Base-by-base conservation (phyloP, 345 rosid genomes). In the Pistacia integerrima region DNA sequence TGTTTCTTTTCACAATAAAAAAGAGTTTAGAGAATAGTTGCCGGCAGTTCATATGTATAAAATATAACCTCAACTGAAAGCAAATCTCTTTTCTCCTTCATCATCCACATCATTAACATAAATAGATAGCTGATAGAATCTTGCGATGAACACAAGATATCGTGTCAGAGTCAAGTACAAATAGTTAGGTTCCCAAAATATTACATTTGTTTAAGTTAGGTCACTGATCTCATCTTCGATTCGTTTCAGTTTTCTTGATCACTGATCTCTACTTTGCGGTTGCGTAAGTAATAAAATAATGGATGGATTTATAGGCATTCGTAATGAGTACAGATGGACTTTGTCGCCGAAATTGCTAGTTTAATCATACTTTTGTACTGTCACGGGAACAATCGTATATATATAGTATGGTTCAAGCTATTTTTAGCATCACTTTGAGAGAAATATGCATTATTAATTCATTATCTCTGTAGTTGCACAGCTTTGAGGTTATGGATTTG, bases 121-220 rank as follows among this genome's bases (percentile, higher is more conserved):
- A 74, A 57, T 75, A 69, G 67, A 77, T 73, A 67, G 59, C 76
- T 71, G 17, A 56, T 75, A 84, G 82, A 81, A 81, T 84, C 84
- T 79, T 72, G 9, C 38, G 64, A 62, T 70, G 81, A 76, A 44
- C 81, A 63, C 76, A 33, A 73, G 70, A 75, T 77, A 79, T 84
- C 41, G 18, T 84, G 81, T 61, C 77, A 83, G 82, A 72, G 51
- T 48, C 48, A 74, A 75, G 82, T 67, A 77, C 82, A 36, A 52
- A 6, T 33, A n/a, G 25, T 80, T 70, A 54, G 81, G 78, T 55
- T 80, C 75, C 62, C 80, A 59, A 78, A 76, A 76, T 84, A 62
- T 80, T 77, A 67, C 65, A 36, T 58, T 11, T 74, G 41, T 60
- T 77, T 28, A 44, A 82, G 80, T 75, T 75, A 69, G 69, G 73